Base-by-base conservation (phyloP, 805 yeast genomes). In the Wickerhamiella qilinensis region DNA sequence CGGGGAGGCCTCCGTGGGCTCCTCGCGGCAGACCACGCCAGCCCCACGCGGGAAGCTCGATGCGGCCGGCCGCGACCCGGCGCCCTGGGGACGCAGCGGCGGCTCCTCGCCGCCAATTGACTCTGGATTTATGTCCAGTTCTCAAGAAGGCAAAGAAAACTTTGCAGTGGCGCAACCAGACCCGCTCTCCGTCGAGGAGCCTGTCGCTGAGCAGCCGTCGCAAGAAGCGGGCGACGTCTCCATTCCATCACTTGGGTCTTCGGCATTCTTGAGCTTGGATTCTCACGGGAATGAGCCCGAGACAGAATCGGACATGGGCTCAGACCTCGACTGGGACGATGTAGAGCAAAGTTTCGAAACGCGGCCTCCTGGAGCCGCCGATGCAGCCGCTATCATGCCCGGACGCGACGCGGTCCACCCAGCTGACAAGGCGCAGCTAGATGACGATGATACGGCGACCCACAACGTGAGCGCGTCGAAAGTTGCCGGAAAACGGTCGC, bases 281-380 rank as follows among this genome's bases (percentile, higher is more conserved):
- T 6, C 6, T 22, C 25, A 22, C 9, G 25, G 6, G 6, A 22
- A 22, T 6, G 25, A 22, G 11, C 25, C 25, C 25, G 9, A 22
- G 6, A 22, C 25, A 22, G 25, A 22, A 11, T 19, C 35, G 20
- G 35, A 33, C 35, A n/a, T n/a, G n/a, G n/a, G n/a, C n/a, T 33
- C 35, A 19, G 35, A 33, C 25, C 20, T 33, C n/a, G 35, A 33
- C 16, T 33, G 35, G 35, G 35, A 33, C 17, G n/a, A 20, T 5
- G 25, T 16, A 4, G 35, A 33, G 39, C 25, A 9, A 30, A 37
- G 27, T 11, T 37, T 22, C 9, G 11, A 22, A 6, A 22, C 25
- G 9, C 25, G 6, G 25, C 11, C 25, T 22, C 11, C 25, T 11
- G 6, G 9, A 6, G 25, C 25, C 11, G 25, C 25, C 9, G 9